Evolutionary conservation across 352 stramenopile genomes (phyloP).

Genomic region (Globisporangium solare): DNA sequence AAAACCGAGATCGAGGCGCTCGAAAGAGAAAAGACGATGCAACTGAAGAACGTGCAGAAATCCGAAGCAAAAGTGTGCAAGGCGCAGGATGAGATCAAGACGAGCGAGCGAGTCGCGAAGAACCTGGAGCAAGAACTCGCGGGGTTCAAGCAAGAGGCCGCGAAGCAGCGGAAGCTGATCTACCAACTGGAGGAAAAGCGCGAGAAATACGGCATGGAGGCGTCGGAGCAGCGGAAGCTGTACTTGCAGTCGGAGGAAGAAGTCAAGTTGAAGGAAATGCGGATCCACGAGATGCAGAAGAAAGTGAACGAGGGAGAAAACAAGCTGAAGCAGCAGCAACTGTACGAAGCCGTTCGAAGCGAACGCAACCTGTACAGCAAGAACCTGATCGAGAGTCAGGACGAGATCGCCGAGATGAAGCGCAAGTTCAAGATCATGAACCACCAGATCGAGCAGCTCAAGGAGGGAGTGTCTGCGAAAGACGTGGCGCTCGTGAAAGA

Average conservation of each 20-base stretch:
- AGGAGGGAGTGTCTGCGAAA: conserved; percentile 94
- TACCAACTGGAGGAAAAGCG: conserved; percentile 92
- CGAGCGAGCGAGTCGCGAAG: conserved; percentile 90
- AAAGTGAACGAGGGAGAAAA: conserved; percentile 88
- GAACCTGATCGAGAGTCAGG: conserved; percentile 94
- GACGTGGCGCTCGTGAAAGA: conserved; percentile 95
- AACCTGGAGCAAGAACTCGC: conserved; percentile 81
- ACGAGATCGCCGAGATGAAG: conserved; percentile 96
- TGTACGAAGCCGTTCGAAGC: conserved; percentile 92
- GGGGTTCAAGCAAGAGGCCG: conserved; percentile 78
- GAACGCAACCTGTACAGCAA: conserved; percentile 96
- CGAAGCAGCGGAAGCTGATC: conserved; percentile 88
- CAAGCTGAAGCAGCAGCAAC: conserved; percentile 95
- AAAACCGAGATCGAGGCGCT: conserved; percentile 75
- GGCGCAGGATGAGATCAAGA: conserved; percentile 87
- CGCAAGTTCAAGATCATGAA: conserved; percentile 97
- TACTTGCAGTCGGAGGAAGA: conserved; percentile 83
- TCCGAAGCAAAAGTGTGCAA: conserved; percentile 85
- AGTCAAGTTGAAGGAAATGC: conserved; percentile 78
- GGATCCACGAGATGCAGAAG: conserved; percentile 79
- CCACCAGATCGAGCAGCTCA: conserved; percentile 95
- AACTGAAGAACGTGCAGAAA: conserved; percentile 78
- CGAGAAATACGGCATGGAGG: conserved; percentile 89
- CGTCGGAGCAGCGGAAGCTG: conserved; percentile 78
- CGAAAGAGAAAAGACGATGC: conserved; percentile 86